Percentiles rank a stretch among this genome's conserved stretches.
These are phyloP conservation scores for Salvia sclarea DNA, from an alignment of 305 asterid genomes.

Conservation along the genomic window DNA sequence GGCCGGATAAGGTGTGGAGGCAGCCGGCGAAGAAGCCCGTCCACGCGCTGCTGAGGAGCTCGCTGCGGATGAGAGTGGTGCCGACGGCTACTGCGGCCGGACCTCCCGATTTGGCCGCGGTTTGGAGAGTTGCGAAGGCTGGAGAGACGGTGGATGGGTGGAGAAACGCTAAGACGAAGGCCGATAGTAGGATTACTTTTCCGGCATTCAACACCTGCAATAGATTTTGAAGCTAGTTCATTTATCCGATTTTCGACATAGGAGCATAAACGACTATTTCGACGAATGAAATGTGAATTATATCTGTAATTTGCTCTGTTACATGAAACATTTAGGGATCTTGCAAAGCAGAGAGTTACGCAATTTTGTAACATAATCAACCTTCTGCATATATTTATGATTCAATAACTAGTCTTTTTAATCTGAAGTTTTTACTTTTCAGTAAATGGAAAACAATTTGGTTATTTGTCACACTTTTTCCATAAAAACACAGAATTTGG, in stretches of 20 bases:
- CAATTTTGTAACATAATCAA: neutral
- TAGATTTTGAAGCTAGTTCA: neutral
- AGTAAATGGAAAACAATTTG: neutral
- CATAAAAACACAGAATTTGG: neutral
- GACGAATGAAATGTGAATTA: neutral
- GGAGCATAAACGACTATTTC: neutral
- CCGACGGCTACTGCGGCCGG: slow-evolving; percentile 57
- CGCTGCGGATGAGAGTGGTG: slow-evolving; percentile 47
- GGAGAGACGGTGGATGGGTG: slow-evolving; percentile 65
- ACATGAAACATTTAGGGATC: neutral
- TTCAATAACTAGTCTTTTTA: neutral
- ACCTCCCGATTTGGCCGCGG: slow-evolving; percentile 58
- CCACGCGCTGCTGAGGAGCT: slow-evolving; percentile 87
- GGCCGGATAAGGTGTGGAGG: slow-evolving; percentile 93
- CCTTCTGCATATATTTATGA: neutral
- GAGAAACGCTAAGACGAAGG: slow-evolving; percentile 48
- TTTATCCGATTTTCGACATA: neutral
- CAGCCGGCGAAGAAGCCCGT: slow-evolving; percentile 97
- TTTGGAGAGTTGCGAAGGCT: slow-evolving; percentile 66
- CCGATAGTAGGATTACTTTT: slow-evolving; percentile 52
- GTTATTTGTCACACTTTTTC: too few relatives aligned
- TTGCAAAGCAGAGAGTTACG: neutral
- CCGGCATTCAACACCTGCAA: slow-evolving; percentile 64
- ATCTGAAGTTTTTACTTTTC: neutral
- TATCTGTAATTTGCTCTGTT: neutral